phyloP scores from a whole-genome alignment of 2,329 filamentous ascomycete species.

The Lizonia empirigonia region DNA sequence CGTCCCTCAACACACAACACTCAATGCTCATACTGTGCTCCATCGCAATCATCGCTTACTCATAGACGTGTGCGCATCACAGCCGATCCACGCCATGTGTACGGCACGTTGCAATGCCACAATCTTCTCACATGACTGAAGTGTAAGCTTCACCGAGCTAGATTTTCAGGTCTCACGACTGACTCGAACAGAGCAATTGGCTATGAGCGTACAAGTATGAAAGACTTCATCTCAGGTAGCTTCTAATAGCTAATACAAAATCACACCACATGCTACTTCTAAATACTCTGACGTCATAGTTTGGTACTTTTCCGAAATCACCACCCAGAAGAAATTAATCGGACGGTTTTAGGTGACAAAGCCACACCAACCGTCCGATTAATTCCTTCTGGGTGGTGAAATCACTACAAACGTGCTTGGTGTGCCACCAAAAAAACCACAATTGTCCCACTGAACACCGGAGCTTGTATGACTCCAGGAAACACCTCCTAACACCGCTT shows the following conservation, averaged over 20 bases:
- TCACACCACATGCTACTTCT: background rate
- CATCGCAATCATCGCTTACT: constrained; percentile 44
- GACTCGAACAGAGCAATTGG: background rate
- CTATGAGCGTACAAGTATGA: background rate
- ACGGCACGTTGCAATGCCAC: background rate
- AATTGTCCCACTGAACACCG: background rate
- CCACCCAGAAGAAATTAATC: too few relatives aligned
- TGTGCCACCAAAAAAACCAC: background rate
- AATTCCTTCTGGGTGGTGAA: too few relatives aligned
- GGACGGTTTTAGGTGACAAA: too few relatives aligned
- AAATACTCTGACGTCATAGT: constrained; percentile 6
- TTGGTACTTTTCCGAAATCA: background rate
- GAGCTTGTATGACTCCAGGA: background rate
- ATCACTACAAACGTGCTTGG: background rate
- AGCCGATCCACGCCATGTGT: background rate
- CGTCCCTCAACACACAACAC: background rate
- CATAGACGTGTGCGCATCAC: constrained; percentile 1
- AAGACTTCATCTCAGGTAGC: background rate
- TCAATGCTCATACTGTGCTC: constrained; percentile 25
- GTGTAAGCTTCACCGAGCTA: background rate
- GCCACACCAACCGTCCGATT: too few relatives aligned
- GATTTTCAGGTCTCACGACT: background rate
- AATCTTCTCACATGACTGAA: background rate
- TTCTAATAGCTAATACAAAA: constrained; percentile 1
- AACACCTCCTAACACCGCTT: constrained; percentile 4